Percentiles rank a stretch among this genome's conserved stretches.
Evolutionary conservation across 495 filamentous ascomycete genomes (phyloP).

Genomic region (Aspergillus egyptiacus): DNA sequence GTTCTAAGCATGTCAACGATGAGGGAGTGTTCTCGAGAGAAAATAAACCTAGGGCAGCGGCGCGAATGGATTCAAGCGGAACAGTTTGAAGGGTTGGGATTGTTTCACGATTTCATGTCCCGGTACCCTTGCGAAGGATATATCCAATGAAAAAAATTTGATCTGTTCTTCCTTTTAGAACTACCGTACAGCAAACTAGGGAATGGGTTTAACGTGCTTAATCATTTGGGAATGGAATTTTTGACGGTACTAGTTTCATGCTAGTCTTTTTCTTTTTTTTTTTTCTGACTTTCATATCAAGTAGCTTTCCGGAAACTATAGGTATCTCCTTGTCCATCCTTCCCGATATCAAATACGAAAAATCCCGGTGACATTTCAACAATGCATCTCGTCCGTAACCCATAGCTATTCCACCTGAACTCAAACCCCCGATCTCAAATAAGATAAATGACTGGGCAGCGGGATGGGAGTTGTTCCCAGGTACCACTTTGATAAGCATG

Average conservation of each 20-base stretch:
- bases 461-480: too few relatives aligned
- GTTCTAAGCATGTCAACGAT: constrained; percentile 63
- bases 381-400: too few relatives aligned
- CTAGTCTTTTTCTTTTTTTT: background rate
- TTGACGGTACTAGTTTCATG: background rate
- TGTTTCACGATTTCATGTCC: constrained; percentile 47
- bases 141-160: constrained; percentile 46
- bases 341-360: too few relatives aligned
- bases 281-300: background rate
- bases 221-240: constrained; percentile 2
- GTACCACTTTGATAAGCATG: too few relatives aligned
- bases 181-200: constrained; percentile 24
- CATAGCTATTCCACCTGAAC: too few relatives aligned
- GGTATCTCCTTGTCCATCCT: background rate
- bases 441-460: too few relatives aligned
- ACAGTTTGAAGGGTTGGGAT: constrained; percentile 42
- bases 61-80: constrained; percentile 40
- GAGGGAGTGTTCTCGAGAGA: constrained; percentile 32
- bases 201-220: background rate
- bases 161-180: constrained; percentile 33
- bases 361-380: too few relatives aligned
- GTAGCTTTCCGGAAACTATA: background rate
- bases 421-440: too few relatives aligned
- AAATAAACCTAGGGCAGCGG: constrained; percentile 39
- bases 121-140: constrained; percentile 44